Evolutionary conservation across 2,329 filamentous ascomycete genomes (phyloP).

Genomic region (Pestalotiopsis fici): DNA sequence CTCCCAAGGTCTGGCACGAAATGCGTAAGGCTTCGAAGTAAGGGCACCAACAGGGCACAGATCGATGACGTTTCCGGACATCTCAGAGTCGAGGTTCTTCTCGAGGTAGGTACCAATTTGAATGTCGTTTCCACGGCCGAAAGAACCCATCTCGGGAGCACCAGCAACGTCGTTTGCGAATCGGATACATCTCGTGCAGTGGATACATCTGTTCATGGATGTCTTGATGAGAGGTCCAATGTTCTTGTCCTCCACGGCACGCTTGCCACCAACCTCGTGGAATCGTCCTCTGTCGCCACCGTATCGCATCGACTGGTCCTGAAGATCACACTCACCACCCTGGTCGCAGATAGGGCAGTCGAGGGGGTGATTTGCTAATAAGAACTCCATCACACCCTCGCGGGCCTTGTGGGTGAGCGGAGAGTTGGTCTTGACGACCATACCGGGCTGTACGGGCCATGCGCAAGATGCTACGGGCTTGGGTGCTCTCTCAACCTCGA

Average conservation of each 20-base stretch:
- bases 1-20: constrained; percentile 96
- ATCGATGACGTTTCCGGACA: constrained; percentile 97
- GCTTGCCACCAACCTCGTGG: constrained; percentile 93
- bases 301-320: constrained; percentile 99
- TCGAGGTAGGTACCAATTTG: constrained; percentile 99
- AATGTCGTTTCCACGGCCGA: constrained; percentile 93
- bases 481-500: constrained; percentile 94
- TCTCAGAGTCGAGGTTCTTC: constrained; percentile 87
- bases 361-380: constrained; percentile 92
- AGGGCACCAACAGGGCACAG: constrained; percentile 96
- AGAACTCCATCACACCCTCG: constrained; percentile 98
- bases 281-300: constrained; percentile 94
- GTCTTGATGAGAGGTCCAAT: constrained; percentile 98
- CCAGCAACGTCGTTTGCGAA: constrained; percentile 98
- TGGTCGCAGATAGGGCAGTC: constrained; percentile 99
- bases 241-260: constrained; percentile 98
- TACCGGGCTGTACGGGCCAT: constrained; percentile 97
- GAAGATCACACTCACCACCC: constrained; percentile 97
- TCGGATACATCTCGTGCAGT: constrained; percentile 96
- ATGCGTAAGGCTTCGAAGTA: constrained; percentile 96
- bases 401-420: constrained; percentile 95
- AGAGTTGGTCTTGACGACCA: constrained; percentile 99
- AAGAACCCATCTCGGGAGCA: constrained; percentile 91
- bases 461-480: constrained; percentile 98
- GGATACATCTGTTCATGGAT: constrained; percentile 99